Evolutionary conservation across 208 protist species (phyloP), one percentile per base, ranked within the genome.

Genomic region (Wallacemonas rigidus): DNA sequence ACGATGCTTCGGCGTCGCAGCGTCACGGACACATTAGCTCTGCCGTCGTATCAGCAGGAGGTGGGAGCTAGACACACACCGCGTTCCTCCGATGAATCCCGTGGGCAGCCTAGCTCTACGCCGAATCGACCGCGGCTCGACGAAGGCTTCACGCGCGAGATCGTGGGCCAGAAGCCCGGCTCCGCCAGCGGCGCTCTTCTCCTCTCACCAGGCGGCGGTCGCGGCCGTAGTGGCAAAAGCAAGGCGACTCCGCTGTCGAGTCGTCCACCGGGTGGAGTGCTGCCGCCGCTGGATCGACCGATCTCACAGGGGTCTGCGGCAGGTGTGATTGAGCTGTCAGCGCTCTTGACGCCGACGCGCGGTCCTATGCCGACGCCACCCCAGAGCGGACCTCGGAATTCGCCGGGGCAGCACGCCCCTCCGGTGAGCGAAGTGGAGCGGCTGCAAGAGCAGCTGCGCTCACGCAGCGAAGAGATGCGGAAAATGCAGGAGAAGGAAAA

Each of bases 401-500:
- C n/a, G n/a, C 38, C 14, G 40, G 60, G 9, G 0, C 7, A 4
- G 67, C 43, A 15, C 7, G 56, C 73, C 14, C 60, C 69, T 2
- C 39, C 40, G 5, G 78, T 69, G 9, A 82, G 60, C 44, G 76
- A 79, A 54, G 73, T 86, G 58, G 75, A 70, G 9, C 61, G 63
- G 0, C 73, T 91, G 43, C 74, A 88, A 62, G 75, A 82, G 50
- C 55, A 88, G 61, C 51, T 91, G 53, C 80, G 85, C 55, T 74
- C 74, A 3, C 74, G 79, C 17, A 73, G 87, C 2, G 69, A 74
- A 47, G 63, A 76, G 79, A 80, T 92, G 74, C 74, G 79, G 2
- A 88, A 83, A 72, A 82, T 94, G 79, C 63, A 76, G 47, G 80
- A 91, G 78, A 91, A 93, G 74, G 91, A 96, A 68, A 74, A 76